Conservation (phyloP, 805 yeast genomes). For the Wilhelminamyces savonicus region DNA sequence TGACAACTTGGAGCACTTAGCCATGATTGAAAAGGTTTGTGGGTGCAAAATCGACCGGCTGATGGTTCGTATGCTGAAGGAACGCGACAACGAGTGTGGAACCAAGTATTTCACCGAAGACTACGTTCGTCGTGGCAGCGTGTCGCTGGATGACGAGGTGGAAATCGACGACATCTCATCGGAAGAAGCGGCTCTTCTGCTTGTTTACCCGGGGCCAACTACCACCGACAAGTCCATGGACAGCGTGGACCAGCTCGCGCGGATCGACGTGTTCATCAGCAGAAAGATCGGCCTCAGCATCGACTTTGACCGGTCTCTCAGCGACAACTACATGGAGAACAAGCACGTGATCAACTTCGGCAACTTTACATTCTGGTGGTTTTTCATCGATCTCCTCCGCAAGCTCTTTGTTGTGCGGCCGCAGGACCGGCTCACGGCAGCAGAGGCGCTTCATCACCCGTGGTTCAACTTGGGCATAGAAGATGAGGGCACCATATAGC, state of each 20-base stretch:
- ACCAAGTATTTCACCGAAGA: constrained; percentile 29
- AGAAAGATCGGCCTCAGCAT: constrained; percentile 34
- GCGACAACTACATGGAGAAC: constrained; percentile 31
- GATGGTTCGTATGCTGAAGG: constrained; percentile 29
- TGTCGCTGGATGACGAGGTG: constrained; percentile 18
- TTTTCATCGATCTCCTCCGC: constrained; percentile 44
- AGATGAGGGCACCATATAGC: constrained; percentile 34
- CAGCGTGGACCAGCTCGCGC: constrained; percentile 33
- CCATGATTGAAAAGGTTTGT: constrained; percentile 83
- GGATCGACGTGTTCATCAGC: constrained; percentile 40
- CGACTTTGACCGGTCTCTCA: constrained; percentile 32
- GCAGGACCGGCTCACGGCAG: constrained; percentile 30
- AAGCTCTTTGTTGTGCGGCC: constrained; percentile 36
- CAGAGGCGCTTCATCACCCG: constrained; percentile 40
- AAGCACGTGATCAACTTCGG: constrained; percentile 44
- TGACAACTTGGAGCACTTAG: constrained; percentile 89
- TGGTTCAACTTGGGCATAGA: constrained; percentile 44
- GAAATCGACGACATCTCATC: constrained; percentile 25
- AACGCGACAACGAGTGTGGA: constrained; percentile 35
- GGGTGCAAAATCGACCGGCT: constrained; percentile 45
- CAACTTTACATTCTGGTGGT: constrained; percentile 77
- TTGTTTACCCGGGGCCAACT: constrained; percentile 32
- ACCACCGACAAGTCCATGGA: constrained; percentile 35
- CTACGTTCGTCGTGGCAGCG: constrained; percentile 5
- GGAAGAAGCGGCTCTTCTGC: constrained; percentile 16